Evolutionary conservation across 768 basidiomycete genomes (phyloP), one percentile per base, ranked within the genome.

Genomic region (Russula foetens): DNA sequence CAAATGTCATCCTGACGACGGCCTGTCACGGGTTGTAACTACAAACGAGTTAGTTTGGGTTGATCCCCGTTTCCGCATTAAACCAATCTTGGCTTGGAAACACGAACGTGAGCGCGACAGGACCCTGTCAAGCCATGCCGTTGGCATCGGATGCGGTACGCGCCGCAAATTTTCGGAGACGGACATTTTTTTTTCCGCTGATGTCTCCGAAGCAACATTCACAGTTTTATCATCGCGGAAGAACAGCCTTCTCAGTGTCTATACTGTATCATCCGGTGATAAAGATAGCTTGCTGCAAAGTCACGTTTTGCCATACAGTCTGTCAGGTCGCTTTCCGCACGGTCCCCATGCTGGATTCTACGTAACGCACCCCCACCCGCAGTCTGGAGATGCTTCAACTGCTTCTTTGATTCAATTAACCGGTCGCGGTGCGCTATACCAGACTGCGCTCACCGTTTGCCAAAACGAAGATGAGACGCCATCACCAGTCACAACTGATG

Each of bases 1-100:
- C 38, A 83, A 84, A 63, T 71, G 76, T 60, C 68, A 73, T 19
- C 63, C 64, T 7, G 67, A 71, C 6, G 77, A 81, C 59, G 68
- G 79, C 47, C 69, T 84, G 41, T 67, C 84, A 31, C 78, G 80
- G 3, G 63, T 88, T 3, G 79, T 77, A 31, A 82, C 88, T 1
- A 91, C 87, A 1, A 75, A 73, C 1, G 77, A 85, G 47, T 66
- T 91, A 17, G 63, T 85, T 15, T 92, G 90, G 89, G 69, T 91
- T 29, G 90, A 92, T 67, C 73, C 76, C 29, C 80, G 89, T 33
- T 79, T 77, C 66, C 71, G 78, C n/a, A 69, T 69, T 24, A 81
- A 73, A 60, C 86, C 88, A 7, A 67, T 91, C 4, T 64, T 92
- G 9, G 81, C 79, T 4, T 79, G 79, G 64, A 81, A 77, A 56